Percentiles rank a stretch among this genome's conserved stretches.
Conservation (phyloP, 2,329 filamentous ascomycete species). For the Knufia petricola region DNA sequence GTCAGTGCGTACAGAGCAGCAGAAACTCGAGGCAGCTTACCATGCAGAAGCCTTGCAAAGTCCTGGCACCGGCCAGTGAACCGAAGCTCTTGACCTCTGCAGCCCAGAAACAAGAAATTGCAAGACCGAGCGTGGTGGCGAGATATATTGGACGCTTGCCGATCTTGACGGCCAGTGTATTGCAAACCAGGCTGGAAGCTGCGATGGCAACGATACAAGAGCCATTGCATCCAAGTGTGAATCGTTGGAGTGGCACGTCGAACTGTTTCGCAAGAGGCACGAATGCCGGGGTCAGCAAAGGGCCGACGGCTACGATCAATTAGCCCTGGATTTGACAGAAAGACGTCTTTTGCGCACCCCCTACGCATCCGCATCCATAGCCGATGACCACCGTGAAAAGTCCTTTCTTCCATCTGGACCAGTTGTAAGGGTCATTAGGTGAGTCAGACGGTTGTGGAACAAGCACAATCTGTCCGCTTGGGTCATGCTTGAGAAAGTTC, state of each 20-base stretch:
- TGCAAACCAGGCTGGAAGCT: slow-evolving; percentile 28
- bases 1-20: slow-evolving; percentile 22
- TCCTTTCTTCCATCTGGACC: slow-evolving; percentile 16
- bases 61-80: slow-evolving; percentile 14
- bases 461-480: slow-evolving; percentile 20
- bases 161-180: slow-evolving; percentile 16
- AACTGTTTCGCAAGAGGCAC: slow-evolving; percentile 12
- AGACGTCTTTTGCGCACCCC: slow-evolving; percentile 29
- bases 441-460: slow-evolving; percentile 17
- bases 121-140: slow-evolving; percentile 11
- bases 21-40: slow-evolving; percentile 9
- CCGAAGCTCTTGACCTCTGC: slow-evolving; percentile 10
- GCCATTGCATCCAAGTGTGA: slow-evolving; percentile 21
- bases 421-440: slow-evolving; percentile 20
- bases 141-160: slow-evolving; percentile 18
- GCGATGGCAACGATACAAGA: slow-evolving; percentile 30
- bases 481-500: slow-evolving; percentile 28
- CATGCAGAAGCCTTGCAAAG: slow-evolving; percentile 25
- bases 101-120: slow-evolving; percentile 14
- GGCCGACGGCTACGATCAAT: slow-evolving; percentile 12
- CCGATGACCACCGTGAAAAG: slow-evolving; percentile 32
- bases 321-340: slow-evolving; percentile 25
- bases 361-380: slow-evolving; percentile 34
- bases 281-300: slow-evolving; percentile 14
- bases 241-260: slow-evolving; percentile 8